These are phyloP conservation scores for Alloteropsis semialata DNA, from an alignment of 176 grass and related monocot species.

Conservation along the genomic window DNA sequence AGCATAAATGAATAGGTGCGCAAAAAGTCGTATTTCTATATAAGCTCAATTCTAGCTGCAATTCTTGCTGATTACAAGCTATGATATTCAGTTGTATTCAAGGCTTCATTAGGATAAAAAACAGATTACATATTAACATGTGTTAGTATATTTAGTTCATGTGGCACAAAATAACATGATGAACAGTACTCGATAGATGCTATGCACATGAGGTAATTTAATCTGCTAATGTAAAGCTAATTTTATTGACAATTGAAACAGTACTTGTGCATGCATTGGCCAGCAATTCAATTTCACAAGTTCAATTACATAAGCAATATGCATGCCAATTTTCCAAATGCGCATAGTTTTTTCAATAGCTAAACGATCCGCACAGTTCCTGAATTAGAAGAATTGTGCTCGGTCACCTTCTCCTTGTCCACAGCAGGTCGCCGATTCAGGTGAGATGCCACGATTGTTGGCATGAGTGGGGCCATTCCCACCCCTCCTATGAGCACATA, in stretches of 20 bases:
- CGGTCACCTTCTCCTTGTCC: slow-evolving; percentile 40
- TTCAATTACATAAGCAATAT: not conserved
- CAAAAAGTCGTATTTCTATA: not conserved
- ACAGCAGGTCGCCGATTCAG: slow-evolving; percentile 67
- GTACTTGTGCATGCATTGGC: not conserved
- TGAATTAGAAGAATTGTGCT: not conserved
- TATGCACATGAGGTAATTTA: not conserved
- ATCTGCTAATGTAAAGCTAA: not conserved
- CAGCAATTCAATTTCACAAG: not conserved
- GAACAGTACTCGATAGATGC: not conserved
- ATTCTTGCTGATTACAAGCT: not conserved
- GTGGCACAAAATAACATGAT: not conserved
- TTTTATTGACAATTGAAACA: slow-evolving; percentile 4
- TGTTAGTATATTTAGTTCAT: not conserved
- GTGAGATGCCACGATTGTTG: slow-evolving; percentile 71
- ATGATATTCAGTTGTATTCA: not conserved
- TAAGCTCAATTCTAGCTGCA: not conserved
- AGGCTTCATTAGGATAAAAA: not conserved
- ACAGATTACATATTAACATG: not conserved
- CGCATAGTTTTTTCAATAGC: not conserved
- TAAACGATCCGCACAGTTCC: not conserved
- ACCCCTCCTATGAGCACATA: slow-evolving; percentile 89
- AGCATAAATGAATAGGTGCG: not conserved
- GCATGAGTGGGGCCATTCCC: slow-evolving; percentile 80
- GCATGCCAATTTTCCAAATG: not conserved